Evolutionary conservation across 768 basidiomycete genomes (phyloP), one percentile per base, ranked within the genome.

Genomic region (Boletus vinaceobasis): DNA sequence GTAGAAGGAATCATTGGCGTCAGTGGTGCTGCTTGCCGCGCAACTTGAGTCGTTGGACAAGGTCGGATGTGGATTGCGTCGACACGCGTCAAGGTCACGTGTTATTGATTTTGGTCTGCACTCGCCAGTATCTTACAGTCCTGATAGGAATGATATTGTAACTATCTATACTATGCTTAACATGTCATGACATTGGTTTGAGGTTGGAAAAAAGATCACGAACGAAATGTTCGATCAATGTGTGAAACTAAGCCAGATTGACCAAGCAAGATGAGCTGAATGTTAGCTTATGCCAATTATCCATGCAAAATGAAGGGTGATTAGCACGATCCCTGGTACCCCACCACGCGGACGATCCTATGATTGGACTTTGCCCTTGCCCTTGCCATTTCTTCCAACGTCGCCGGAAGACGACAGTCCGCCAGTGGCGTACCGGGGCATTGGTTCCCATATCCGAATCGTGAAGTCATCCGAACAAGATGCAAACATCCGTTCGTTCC

Each of bases 391-490:
- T 15, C 71, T 58, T 14, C 70, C 60, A 5, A 35, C 50, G 23
- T 65, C 60, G 47, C 49, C 55, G 23, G 59, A 43, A 48, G 63
- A 65, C 60, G 61, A 38, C 50, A 59, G 50, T 47, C 61, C 49
- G 47, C 55, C 52, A 45, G 52, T 44, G 48, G 63, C 44, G 51
- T 62, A 60, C 38, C 59, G 60, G 19, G 67, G 70, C n/a, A 62
- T 52, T 52, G 61, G 62, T 71, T 92, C 89, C 93, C 93, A 96
- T 77, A 96, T 87, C 56, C 93, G 85, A 63, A 99, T 85, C 17
- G 88, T 91, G 51, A 77, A 74, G 73, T 99, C 96, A 69, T 99
- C 96, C 42, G 93, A 93, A 70, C 93, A 97, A 40, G 91, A 93
- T 32, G 97, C 97, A 74, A 98, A 98, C 86, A 98, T 89, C 53